phyloP scores from a whole-genome alignment of 306 rosid genomes.

The Phaseolus lunatus region DNA sequence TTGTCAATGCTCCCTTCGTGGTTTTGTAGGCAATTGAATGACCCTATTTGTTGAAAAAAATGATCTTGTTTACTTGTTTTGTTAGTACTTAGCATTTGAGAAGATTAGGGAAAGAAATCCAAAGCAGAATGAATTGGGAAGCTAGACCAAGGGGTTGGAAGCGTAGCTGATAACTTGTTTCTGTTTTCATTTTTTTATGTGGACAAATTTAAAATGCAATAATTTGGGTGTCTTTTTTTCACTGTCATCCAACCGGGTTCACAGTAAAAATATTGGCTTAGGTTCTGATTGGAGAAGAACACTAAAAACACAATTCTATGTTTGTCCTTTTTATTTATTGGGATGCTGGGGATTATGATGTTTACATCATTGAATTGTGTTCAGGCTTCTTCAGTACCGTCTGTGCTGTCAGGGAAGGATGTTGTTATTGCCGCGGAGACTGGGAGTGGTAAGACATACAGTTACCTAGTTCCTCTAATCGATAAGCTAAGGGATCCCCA shows the following conservation, averaged over 20 bases:
- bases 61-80: neutral
- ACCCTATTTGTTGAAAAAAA: slow-evolving; percentile 1
- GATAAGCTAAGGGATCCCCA: slow-evolving; percentile 56
- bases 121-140: slow-evolving; percentile 13
- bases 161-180: slow-evolving; percentile 1
- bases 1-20: neutral
- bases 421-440: slow-evolving; percentile 95
- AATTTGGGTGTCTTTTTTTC: neutral
- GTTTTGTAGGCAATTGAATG: neutral
- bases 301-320: neutral
- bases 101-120: neutral
- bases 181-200: neutral
- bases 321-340: neutral
- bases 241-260: neutral
- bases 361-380: slow-evolving; percentile 35
- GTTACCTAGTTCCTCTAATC: slow-evolving; percentile 81
- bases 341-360: slow-evolving; percentile 22
- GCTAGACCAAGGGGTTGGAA: slow-evolving; percentile 26
- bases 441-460: slow-evolving; percentile 94
- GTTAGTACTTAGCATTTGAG: neutral
- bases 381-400: slow-evolving; percentile 89
- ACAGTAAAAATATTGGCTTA: neutral
- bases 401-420: slow-evolving; percentile 82
- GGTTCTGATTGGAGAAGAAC: neutral
- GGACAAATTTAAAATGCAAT: neutral